Conservation (phyloP, 371 early-diverging fungal species). For the Gilbertella persicaria region DNA sequence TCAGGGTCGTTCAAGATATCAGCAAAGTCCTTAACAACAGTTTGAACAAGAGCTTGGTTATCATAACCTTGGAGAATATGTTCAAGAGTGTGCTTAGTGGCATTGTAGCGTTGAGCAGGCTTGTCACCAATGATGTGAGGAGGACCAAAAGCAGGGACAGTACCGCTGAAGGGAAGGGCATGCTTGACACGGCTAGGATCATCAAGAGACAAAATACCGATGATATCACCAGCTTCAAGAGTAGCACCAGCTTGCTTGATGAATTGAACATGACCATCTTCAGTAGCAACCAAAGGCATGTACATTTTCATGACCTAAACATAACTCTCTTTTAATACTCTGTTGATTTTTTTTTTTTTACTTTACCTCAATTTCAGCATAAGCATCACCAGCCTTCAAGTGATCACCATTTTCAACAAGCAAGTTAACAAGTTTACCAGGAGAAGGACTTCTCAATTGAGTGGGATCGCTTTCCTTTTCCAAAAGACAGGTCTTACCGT, state of each 20-base stretch:
- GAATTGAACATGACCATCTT: conserved; percentile 90
- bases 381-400: conserved; percentile 87
- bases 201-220: conserved; percentile 90
- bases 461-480: conserved; percentile 97
- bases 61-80: conserved; percentile 90
- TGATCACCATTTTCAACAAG: conserved; percentile 91
- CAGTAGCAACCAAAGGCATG: conserved; percentile 92
- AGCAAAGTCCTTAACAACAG: conserved; percentile 73
- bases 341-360: not conserved
- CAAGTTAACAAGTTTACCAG: conserved; percentile 96
- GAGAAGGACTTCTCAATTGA: conserved; percentile 91
- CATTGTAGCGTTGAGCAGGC: conserved; percentile 81
- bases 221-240: conserved; percentile 89
- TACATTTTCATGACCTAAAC: conserved; percentile 99
- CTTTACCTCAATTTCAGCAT: conserved; percentile 93
- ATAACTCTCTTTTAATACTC: too few species aligned
- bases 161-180: conserved; percentile 87
- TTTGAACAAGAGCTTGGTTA: conserved; percentile 65
- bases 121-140: conserved; percentile 79
- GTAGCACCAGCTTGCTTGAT: conserved; percentile 89
- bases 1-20: conserved; percentile 77
- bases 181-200: conserved; percentile 92
- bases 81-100: conserved; percentile 63
- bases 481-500: conserved; percentile 89
- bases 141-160: conserved; percentile 77